These are phyloP conservation scores for Annona cherimola DNA, from an alignment of 164 flowering plant species.

Conservation along the genomic window DNA sequence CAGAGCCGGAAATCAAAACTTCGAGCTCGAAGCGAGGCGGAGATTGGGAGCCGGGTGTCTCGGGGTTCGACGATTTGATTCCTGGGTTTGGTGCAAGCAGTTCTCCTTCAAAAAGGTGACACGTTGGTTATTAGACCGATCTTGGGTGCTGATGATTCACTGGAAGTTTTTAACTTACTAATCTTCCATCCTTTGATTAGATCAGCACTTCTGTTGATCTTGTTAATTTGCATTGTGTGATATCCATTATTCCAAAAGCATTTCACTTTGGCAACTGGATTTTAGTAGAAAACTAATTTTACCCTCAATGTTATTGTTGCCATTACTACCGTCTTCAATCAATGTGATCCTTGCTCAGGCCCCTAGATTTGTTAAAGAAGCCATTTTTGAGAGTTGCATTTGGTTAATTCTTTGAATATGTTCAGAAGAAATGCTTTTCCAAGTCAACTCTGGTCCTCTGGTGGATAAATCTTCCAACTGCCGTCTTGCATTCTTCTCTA, in stretches of 20 bases:
- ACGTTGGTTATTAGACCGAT: neutral
- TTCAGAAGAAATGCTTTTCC: neutral
- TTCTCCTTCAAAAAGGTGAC: conserved; percentile 32
- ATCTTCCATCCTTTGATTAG: neutral
- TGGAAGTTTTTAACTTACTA: neutral
- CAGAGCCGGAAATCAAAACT: conserved; percentile 18
- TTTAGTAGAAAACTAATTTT: neutral
- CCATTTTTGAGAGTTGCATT: neutral
- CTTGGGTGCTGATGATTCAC: neutral
- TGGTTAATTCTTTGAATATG: neutral
- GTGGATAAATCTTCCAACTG: neutral
- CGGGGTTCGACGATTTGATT: conserved; percentile 51
- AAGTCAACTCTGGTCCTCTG: neutral
- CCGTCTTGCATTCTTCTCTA: neutral
- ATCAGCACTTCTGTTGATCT: neutral
- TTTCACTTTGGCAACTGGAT: no score
- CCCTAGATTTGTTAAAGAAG: neutral
- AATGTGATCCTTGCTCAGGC: neutral
- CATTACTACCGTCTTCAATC: no score
- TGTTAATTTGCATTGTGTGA: no score
- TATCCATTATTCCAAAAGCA: no score
- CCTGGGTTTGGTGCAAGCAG: conserved; percentile 46
- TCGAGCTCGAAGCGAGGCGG: conserved; percentile 16
- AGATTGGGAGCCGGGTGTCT: conserved; percentile 18
- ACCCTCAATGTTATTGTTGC: neutral